phyloP scores from a whole-genome alignment of 2,329 filamentous ascomycete species.

The Pyricularia sp. region DNA sequence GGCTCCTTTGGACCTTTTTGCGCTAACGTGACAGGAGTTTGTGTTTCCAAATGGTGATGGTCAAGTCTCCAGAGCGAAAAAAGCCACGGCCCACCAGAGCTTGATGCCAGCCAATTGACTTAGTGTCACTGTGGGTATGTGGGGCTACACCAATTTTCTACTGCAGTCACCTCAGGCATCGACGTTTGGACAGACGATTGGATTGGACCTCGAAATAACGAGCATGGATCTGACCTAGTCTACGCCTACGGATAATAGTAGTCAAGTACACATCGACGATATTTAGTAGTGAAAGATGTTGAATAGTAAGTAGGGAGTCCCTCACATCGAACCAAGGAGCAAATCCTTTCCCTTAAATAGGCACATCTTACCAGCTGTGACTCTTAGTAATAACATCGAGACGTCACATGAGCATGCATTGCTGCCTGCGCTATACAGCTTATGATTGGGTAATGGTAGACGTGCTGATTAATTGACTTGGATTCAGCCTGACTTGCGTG shows the following conservation, averaged over 20 bases:
- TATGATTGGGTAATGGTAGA: background rate
- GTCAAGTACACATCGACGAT: background rate
- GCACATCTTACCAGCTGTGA: background rate
- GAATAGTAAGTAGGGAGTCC: background rate
- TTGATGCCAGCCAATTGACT: background rate
- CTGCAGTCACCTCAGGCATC: background rate
- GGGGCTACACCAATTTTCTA: background rate
- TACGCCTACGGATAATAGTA: background rate
- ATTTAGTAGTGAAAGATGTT: background rate
- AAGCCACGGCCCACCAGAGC: background rate
- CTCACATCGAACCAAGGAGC: background rate
- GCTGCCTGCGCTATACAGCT: background rate
- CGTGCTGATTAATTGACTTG: background rate
- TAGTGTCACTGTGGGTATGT: background rate
- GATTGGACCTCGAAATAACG: background rate
- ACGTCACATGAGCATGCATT: background rate
- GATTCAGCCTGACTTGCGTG: background rate
- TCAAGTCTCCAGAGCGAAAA: background rate
- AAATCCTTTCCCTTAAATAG: background rate
- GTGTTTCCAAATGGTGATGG: background rate
- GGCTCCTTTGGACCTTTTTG: background rate
- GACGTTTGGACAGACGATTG: background rate
- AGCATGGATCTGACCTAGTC: background rate
- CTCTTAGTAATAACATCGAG: background rate
- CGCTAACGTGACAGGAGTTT: slow-evolving; percentile 1